These are phyloP conservation scores for Moesziomyces parantarcticus DNA, from an alignment of 1,284 basidiomycete genomes.

Conservation along the genomic window DNA sequence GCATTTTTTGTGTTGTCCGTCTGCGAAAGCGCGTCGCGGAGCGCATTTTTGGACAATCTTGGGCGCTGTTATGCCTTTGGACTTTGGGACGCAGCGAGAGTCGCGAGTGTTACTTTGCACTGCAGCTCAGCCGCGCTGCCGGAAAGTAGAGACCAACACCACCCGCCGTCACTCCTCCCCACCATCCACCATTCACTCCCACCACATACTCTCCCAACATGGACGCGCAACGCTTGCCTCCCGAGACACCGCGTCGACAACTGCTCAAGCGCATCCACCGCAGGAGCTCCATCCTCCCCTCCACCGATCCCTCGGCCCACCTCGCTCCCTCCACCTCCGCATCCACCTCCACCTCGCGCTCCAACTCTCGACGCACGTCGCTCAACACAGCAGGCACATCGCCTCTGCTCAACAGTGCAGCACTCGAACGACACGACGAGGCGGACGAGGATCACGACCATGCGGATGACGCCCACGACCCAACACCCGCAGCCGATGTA, in stretches of 20 bases:
- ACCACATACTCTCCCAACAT: conserved; percentile 4
- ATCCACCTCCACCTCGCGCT: conserved; percentile 12
- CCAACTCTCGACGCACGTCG: conserved; percentile 17
- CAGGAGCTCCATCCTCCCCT: conserved; percentile 41
- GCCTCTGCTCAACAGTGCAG: conserved; percentile 6
- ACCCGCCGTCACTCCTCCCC: background rate
- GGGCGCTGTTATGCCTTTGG: no score
- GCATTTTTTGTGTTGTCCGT: background rate
- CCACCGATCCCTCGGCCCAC: conserved; percentile 21
- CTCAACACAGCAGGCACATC: conserved; percentile 14
- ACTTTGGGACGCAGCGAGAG: no score
- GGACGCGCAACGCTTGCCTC: conserved; percentile 31
- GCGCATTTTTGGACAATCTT: no score
- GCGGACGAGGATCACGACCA: conserved; percentile 16
- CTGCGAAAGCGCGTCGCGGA: no score
- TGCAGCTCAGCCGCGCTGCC: no score
- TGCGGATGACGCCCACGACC: background rate
- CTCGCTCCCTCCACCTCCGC: conserved; percentile 14
- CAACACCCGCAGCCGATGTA: conserved; percentile 1
- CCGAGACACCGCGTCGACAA: conserved; percentile 47
- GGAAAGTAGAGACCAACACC: no score
- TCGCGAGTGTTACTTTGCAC: no score
- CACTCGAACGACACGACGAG: conserved; percentile 23
- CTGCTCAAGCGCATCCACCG: conserved; percentile 53
- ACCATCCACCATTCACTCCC: background rate